Conservation (phyloP, 2,329 filamentous ascomycete species). For the Thermothelomyces thermophilus region DNA sequence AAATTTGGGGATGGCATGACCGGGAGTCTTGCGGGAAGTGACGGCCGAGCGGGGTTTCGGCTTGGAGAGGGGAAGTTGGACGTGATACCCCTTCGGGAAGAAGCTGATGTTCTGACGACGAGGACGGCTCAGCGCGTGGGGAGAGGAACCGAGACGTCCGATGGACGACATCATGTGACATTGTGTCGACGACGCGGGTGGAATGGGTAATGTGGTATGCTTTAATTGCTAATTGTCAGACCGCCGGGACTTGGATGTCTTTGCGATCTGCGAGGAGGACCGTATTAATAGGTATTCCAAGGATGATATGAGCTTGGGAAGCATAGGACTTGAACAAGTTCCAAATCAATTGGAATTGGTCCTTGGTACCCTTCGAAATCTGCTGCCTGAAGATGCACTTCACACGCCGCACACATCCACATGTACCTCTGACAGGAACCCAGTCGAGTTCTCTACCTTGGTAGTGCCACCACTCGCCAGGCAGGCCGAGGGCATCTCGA, state of each 20-base stretch:
- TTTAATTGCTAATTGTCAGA: slow-evolving; percentile 9
- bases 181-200: background rate
- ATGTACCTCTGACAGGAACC: too few relatives aligned
- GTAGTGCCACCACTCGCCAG: too few relatives aligned
- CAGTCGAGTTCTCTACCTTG: too few relatives aligned
- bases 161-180: background rate
- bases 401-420: too few relatives aligned
- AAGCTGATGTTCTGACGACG: background rate
- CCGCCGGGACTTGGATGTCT: background rate
- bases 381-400: too few relatives aligned
- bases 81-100: background rate
- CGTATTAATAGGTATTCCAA: background rate
- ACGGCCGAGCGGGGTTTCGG: background rate
- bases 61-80: too few relatives aligned
- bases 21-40: background rate
- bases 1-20: too few relatives aligned
- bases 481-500: too few relatives aligned
- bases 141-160: background rate
- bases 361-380: too few relatives aligned
- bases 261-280: background rate
- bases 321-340: background rate
- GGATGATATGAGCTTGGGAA: slow-evolving; percentile 1
- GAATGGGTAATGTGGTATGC: background rate
- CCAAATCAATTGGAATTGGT: background rate
- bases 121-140: background rate